Conservation (phyloP, 495 filamentous ascomycete species). For the Endocarpon pusillum region DNA sequence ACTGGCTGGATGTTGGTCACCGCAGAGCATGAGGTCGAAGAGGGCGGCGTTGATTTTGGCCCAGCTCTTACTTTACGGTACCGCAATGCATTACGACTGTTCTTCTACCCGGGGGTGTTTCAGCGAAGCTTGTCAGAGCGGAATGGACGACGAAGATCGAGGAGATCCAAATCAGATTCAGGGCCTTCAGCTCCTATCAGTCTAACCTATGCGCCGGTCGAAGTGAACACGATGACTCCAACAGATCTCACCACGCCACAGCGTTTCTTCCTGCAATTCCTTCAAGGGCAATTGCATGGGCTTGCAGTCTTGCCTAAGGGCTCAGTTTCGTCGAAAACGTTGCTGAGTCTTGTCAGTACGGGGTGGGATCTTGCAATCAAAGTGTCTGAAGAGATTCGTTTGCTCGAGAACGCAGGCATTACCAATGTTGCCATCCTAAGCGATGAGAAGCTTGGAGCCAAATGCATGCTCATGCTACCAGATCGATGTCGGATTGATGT, state of each 20-base stretch:
- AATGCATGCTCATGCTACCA: not conserved
- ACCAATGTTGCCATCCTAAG: not conserved
- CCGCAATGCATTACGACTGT: constrained; percentile 54
- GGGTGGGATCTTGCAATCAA: not conserved
- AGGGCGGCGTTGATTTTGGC: constrained; percentile 13
- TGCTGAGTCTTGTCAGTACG: not conserved
- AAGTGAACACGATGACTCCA: constrained; percentile 13
- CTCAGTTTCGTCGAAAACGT: not conserved
- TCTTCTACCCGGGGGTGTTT: constrained; percentile 53
- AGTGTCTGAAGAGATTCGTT: not conserved
- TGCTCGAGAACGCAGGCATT: not conserved
- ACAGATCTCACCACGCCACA: constrained; percentile 30
- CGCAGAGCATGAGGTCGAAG: constrained; percentile 25
- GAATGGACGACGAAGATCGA: constrained; percentile 15
- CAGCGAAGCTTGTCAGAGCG: constrained; percentile 9
- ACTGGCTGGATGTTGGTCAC: constrained; percentile 66
- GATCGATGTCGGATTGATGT: not conserved
- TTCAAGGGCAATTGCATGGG: constrained; percentile 36
- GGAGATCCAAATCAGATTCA: constrained; percentile 33
- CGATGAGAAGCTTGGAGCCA: not conserved
- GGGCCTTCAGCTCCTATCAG: constrained; percentile 36
- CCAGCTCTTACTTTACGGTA: constrained; percentile 64
- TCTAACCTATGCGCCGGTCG: constrained; percentile 27
- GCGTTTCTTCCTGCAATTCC: constrained; percentile 54
- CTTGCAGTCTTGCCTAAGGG: not conserved